These are phyloP conservation scores for Xylariaceae sp. DNA, from an alignment of 2,329 filamentous ascomycete species.

Conservation along the genomic window DNA sequence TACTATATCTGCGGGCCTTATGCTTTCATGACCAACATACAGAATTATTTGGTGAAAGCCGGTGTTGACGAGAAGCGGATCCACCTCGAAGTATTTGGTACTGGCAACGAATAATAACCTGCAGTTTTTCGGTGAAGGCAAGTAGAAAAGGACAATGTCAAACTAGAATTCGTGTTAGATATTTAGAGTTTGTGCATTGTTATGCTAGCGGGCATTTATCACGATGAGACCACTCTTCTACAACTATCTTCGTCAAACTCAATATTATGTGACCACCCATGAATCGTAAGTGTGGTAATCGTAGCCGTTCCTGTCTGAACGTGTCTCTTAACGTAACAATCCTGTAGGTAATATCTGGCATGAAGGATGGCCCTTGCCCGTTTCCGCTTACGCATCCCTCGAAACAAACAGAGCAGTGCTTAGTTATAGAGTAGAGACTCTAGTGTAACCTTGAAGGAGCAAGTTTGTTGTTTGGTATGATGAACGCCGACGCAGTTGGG, in stretches of 20 bases:
- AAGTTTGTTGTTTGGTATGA: too few relatives aligned
- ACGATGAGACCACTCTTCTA: not conserved
- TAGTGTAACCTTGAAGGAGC: too few relatives aligned
- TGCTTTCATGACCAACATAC: constrained; percentile 67
- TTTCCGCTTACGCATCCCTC: too few relatives aligned
- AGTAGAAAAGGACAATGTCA: not conserved
- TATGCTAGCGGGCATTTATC: not conserved
- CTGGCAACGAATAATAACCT: constrained; percentile 46
- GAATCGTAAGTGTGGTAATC: not conserved
- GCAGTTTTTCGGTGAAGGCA: not conserved
- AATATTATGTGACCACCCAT: not conserved
- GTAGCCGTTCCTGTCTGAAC: too few relatives aligned
- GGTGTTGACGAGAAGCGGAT: constrained; percentile 63
- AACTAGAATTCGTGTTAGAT: not conserved
- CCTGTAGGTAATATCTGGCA: too few relatives aligned
- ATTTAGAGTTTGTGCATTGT: not conserved
- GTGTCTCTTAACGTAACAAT: too few relatives aligned
- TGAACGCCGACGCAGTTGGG: too few relatives aligned
- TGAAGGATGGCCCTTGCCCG: too few relatives aligned
- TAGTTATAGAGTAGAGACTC: too few relatives aligned
- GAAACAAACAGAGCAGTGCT: too few relatives aligned
- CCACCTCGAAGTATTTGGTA: constrained; percentile 70
- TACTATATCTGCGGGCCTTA: constrained; percentile 76
- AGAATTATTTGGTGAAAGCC: constrained; percentile 52
- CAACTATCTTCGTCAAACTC: not conserved